These are phyloP conservation scores for Dothideomycetidae sp. DNA, from an alignment of 2,329 filamentous ascomycete species.

Conservation along the genomic window DNA sequence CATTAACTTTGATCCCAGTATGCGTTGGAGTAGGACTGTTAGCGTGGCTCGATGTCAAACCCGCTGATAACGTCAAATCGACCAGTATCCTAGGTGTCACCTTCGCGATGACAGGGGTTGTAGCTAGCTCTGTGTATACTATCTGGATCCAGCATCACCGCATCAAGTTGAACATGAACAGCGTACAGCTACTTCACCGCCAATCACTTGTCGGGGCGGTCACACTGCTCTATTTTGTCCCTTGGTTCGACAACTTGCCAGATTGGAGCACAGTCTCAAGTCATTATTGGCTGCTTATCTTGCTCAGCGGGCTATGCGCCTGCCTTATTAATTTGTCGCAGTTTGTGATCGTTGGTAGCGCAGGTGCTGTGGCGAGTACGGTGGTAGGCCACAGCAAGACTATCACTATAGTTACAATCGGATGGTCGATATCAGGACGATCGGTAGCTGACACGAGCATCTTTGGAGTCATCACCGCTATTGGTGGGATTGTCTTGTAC, in stretches of 20 bases:
- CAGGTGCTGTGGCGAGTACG: conserved; percentile 21
- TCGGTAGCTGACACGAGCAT: conserved; percentile 18
- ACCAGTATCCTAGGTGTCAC: conserved; percentile 45
- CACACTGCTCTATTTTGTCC: conserved; percentile 50
- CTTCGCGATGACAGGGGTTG: conserved; percentile 49
- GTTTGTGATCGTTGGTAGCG: conserved; percentile 22
- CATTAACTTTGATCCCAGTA: conserved; percentile 42
- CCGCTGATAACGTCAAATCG: conserved; percentile 32
- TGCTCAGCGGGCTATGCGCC: conserved; percentile 48
- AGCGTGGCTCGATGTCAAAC: conserved; percentile 51
- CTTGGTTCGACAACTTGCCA: conserved; percentile 50
- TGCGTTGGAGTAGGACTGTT: conserved; percentile 52
- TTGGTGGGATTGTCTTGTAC: conserved; percentile 22
- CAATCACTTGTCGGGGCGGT: conserved; percentile 50
- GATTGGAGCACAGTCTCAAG: conserved; percentile 38
- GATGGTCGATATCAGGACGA: conserved; percentile 18
- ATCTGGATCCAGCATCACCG: conserved; percentile 55
- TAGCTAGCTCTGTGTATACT: conserved; percentile 53
- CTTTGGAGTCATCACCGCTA: conserved; percentile 19
- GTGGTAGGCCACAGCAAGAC: conserved; percentile 25
- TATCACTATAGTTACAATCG: conserved; percentile 20
- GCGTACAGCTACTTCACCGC: conserved; percentile 56
- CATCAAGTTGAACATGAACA: conserved; percentile 49
- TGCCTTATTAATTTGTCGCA: conserved; percentile 43
- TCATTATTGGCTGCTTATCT: conserved; percentile 32